Evolutionary conservation across 768 basidiomycete genomes (phyloP).

Genomic region (Gautieria morchelliformis): DNA sequence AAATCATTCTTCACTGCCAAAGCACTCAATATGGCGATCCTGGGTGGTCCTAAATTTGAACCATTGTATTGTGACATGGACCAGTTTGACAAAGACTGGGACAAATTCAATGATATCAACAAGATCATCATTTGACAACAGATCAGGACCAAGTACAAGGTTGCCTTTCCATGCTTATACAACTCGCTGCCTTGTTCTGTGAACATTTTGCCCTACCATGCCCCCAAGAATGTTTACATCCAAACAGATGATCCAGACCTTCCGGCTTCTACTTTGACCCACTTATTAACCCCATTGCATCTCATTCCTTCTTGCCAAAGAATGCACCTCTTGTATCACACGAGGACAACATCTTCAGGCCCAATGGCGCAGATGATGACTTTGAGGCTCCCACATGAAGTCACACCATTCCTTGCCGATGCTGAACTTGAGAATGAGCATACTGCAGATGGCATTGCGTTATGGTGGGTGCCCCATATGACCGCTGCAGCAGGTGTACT

Average conservation of each 20-base stretch:
- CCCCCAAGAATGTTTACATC: no score
- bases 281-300: no score
- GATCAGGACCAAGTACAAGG: constrained; percentile 97
- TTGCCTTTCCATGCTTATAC: constrained; percentile 97
- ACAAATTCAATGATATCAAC: constrained; percentile 99
- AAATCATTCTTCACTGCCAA: no score
- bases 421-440: no score
- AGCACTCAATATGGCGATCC: no score
- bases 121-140: constrained; percentile 99
- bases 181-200: constrained; percentile 96
- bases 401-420: constrained; percentile 73
- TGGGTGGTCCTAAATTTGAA: constrained; percentile 99
- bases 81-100: no score
- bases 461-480: constrained; percentile 99
- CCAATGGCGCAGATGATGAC: constrained; percentile 72
- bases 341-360: constrained; percentile 88
- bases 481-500: constrained; percentile 83
- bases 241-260: constrained; percentile 98
- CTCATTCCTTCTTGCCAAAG: no score
- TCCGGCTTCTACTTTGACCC: constrained; percentile 99
- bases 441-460: no score
- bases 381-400: constrained; percentile 73
- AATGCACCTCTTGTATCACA: no score
- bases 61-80: constrained; percentile 94
- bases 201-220: constrained; percentile 83